Conservation (phyloP, 805 yeast genomes). For the Lipomyces yamadae region DNA sequence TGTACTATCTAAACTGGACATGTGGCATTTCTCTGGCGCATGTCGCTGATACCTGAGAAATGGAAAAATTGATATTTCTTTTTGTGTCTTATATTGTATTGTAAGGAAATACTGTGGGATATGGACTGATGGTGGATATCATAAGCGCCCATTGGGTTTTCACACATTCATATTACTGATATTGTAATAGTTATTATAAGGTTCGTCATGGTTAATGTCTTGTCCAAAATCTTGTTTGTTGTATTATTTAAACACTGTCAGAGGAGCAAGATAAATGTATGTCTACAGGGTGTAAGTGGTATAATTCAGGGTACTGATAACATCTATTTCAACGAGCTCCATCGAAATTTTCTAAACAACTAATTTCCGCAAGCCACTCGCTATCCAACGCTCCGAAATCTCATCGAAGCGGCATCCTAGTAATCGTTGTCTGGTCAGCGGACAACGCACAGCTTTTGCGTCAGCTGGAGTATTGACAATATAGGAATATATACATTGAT, state of each 20-base stretch:
- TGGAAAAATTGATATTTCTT: not conserved
- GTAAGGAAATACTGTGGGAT: not conserved
- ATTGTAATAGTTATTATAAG: not conserved
- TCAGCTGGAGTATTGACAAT: conserved; percentile 52
- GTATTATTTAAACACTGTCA: not conserved
- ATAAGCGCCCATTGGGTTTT: not conserved
- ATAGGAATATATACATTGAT: conserved; percentile 76
- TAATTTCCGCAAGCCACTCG: conserved; percentile 71
- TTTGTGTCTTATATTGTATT: not conserved
- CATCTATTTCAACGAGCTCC: conserved; percentile 6
- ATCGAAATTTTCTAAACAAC: conserved; percentile 52
- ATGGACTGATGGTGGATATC: not conserved
- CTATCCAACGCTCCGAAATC: conserved; percentile 65
- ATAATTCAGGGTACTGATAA: not conserved
- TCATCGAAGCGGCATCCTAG: conserved; percentile 71
- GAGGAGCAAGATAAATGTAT: not conserved
- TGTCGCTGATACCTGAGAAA: not conserved
- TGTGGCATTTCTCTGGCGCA: conserved; percentile 2
- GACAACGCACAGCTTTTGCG: conserved; percentile 72
- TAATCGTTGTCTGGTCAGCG: conserved; percentile 73
- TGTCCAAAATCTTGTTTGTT: conserved; percentile 1
- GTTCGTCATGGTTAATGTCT: not conserved
- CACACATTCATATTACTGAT: not conserved
- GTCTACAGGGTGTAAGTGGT: not conserved
- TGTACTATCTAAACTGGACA: conserved; percentile 6